A percentile compares a stretch with the other conserved stretches of the same genome.
phyloP scores from a whole-genome alignment of 306 rosid species.

The Quercus gilva region DNA sequence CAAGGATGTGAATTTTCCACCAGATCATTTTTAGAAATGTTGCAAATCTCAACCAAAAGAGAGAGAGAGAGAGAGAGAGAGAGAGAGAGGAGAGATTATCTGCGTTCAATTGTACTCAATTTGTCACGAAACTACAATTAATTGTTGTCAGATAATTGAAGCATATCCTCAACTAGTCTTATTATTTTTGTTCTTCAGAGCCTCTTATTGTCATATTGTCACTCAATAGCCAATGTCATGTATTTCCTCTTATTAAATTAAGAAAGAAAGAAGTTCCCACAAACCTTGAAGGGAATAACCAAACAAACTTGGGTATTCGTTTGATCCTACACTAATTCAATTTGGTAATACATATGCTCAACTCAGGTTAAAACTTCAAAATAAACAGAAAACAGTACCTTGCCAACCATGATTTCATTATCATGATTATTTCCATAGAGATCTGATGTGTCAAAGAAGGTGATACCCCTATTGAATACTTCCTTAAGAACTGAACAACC shows the following conservation, averaged over 20 bases:
- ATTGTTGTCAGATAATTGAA: too few relatives aligned
- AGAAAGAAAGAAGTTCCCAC: too few relatives aligned
- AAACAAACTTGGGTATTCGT: too few relatives aligned
- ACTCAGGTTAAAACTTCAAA: not conserved
- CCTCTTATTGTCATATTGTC: not conserved
- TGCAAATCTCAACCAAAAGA: not conserved
- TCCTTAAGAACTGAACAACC: conserved; percentile 55
- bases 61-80: fast-evolving
- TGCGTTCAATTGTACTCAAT: too few relatives aligned
- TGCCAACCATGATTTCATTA: conserved; percentile 72
- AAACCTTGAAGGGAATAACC: too few relatives aligned
- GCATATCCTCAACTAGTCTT: too few relatives aligned
- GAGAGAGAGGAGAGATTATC: too few relatives aligned
- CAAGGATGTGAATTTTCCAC: not conserved
- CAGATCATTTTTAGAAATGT: not conserved
- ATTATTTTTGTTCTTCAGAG: too few relatives aligned
- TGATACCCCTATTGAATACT: conserved; percentile 59
- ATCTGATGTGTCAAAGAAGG: conserved; percentile 74
- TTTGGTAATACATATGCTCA: not conserved
- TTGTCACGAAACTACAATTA: too few relatives aligned
- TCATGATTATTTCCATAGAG: conserved; percentile 52
- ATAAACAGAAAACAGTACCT: conserved; percentile 32
- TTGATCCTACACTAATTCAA: not conserved
- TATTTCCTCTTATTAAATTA: not conserved
- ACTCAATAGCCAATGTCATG: not conserved